phyloP scores from a whole-genome alignment of 495 filamentous ascomycete species.

The Parachaetomium inaequale region DNA sequence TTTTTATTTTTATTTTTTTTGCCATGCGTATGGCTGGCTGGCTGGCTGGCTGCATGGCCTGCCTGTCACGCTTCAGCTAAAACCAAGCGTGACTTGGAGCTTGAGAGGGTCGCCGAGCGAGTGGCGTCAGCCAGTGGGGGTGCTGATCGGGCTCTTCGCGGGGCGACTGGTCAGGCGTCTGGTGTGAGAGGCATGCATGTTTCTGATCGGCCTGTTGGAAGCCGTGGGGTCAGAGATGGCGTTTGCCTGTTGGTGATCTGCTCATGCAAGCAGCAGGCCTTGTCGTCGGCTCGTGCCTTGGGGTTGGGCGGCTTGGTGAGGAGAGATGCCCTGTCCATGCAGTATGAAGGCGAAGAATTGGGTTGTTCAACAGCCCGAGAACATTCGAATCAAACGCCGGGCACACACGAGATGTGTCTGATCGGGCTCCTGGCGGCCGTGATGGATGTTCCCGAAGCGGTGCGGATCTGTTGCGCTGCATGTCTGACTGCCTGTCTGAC shows the following conservation, averaged over 20 bases:
- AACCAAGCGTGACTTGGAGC: conserved; percentile 5
- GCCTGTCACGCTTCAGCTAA: neutral
- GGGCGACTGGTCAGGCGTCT: conserved; percentile 18
- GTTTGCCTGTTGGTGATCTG: neutral
- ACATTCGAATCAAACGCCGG: neutral
- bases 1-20: neutral
- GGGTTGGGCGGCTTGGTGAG: neutral
- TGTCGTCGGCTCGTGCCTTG: neutral
- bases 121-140: conserved; percentile 14
- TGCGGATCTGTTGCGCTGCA: conserved; percentile 5
- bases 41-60: conserved; percentile 10
- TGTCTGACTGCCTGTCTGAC: conserved; percentile 16
- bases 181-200: neutral
- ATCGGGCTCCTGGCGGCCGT: neutral
- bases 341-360: neutral
- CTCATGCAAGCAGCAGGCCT: neutral
- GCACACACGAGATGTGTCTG: conserved; percentile 6
- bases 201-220: neutral
- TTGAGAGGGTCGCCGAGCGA: conserved; percentile 13
- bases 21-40: neutral
- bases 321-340: neutral
- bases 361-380: neutral
- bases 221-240: conserved; percentile 1
- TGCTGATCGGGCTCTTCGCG: conserved; percentile 10
- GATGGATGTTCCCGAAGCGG: neutral